Evolutionary conservation across 768 basidiomycete genomes (phyloP).

Genomic region (Arthromyces matolae): DNA sequence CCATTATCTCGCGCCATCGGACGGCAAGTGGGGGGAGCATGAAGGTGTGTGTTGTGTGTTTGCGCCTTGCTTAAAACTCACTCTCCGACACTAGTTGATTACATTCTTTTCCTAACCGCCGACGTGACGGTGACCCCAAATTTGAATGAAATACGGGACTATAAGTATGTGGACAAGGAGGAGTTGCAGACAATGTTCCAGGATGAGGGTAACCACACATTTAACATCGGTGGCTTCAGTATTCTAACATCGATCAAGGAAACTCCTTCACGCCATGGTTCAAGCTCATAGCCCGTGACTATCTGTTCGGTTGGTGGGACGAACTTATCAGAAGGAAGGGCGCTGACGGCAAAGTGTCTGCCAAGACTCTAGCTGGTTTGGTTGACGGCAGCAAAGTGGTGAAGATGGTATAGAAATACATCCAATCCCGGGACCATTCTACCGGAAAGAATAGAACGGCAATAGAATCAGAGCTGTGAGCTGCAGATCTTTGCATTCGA

Average conservation of each 20-base stretch:
- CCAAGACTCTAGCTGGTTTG: conserved; percentile 59
- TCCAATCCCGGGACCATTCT: too few species aligned
- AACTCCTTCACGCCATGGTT: conserved; percentile 99
- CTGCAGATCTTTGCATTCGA: too few species aligned
- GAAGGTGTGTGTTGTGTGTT: conserved; percentile 59
- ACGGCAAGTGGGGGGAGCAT: conserved; percentile 96
- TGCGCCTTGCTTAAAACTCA: neutral
- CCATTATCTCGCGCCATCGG: conserved; percentile 93
- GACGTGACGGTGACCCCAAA: conserved; percentile 83
- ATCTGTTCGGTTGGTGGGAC: conserved; percentile 99
- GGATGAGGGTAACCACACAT: conserved; percentile 53
- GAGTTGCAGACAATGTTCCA: conserved; percentile 92
- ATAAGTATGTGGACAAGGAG: conserved; percentile 86
- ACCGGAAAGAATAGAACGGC: too few species aligned
- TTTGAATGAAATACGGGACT: conserved; percentile 85
- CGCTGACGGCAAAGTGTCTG: conserved; percentile 53
- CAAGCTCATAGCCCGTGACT: conserved; percentile 94
- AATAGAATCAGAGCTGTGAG: too few species aligned
- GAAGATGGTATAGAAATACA: conserved; percentile 37
- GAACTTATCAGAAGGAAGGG: conserved; percentile 66
- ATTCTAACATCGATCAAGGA: conserved; percentile 34
- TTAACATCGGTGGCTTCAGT: neutral
- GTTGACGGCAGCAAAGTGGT: conserved; percentile 74
- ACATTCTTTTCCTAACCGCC: conserved; percentile 91
- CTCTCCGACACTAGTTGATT: conserved; percentile 69